Conservation (phyloP, 2,329 filamentous ascomycete genomes). For the Hypoxylon sp. region DNA sequence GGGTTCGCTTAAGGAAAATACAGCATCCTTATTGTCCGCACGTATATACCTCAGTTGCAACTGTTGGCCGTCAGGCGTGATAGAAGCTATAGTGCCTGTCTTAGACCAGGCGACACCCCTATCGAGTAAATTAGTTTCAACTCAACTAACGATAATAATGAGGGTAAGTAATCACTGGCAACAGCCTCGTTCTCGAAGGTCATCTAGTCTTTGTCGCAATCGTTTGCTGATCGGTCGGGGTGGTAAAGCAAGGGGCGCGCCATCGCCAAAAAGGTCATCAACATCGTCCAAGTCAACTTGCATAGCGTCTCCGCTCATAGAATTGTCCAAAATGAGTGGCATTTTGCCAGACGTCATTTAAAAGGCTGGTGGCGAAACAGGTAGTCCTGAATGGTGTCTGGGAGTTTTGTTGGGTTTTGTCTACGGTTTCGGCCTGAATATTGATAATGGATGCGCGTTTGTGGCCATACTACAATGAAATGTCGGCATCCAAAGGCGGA, state of each 20-base stretch:
- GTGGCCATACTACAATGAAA: conserved; percentile 9
- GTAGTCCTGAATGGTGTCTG: neutral
- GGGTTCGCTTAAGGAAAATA: conserved; percentile 83
- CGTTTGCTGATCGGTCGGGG: conserved; percentile 72
- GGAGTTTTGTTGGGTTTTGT: neutral
- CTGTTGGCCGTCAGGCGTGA: conserved; percentile 78
- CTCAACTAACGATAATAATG: neutral
- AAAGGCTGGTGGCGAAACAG: neutral
- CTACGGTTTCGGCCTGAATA: conserved; percentile 1
- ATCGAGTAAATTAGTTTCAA: conserved; percentile 39
- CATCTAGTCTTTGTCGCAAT: conserved; percentile 80
- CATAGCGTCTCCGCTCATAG: conserved; percentile 68
- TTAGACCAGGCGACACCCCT: conserved; percentile 92
- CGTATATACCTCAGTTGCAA: conserved; percentile 82
- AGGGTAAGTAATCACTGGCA: conserved; percentile 77
- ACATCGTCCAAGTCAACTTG: conserved; percentile 71
- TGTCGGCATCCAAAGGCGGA: conserved; percentile 3
- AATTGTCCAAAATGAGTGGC: conserved; percentile 69
- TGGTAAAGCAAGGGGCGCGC: conserved; percentile 70
- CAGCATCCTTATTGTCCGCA: conserved; percentile 76
- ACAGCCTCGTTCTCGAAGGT: conserved; percentile 81
- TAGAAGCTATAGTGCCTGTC: conserved; percentile 85
- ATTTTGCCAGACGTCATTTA: conserved; percentile 59
- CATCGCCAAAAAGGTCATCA: conserved; percentile 83
- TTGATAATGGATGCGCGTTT: neutral